Percentiles rank a stretch among this genome's conserved stretches.
These are phyloP conservation scores for Luffa aegyptiaca DNA, from an alignment of 306 rosid species.

Conservation along the genomic window DNA sequence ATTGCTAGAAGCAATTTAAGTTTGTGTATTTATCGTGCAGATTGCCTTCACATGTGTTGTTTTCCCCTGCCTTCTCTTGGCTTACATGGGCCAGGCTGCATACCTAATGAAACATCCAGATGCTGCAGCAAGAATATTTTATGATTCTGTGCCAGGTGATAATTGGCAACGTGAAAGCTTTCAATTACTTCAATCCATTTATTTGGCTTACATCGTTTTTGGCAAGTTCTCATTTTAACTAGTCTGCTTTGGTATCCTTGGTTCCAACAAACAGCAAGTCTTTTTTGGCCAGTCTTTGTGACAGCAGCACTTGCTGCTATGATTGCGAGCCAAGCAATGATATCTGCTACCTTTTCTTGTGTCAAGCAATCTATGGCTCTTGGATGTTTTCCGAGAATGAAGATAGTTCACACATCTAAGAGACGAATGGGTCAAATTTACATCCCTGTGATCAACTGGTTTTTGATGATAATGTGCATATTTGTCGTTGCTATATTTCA, in stretches of 20 bases:
- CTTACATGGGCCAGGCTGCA: slow-evolving; percentile 98
- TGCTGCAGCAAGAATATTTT: slow-evolving; percentile 48
- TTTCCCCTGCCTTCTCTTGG: slow-evolving; percentile 89
- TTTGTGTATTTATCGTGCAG: slow-evolving; percentile 27
- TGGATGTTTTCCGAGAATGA: slow-evolving; percentile 96
- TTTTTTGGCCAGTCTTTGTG: slow-evolving; percentile 94
- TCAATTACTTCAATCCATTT: slow-evolving; percentile 3
- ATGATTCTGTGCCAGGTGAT: slow-evolving; percentile 85
- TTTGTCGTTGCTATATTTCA: slow-evolving; percentile 66
- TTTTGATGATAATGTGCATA: slow-evolving; percentile 87
- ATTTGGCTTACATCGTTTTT: neutral
- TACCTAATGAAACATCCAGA: slow-evolving; percentile 49
- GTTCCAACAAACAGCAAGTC: slow-evolving; percentile 39
- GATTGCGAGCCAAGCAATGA: slow-evolving; percentile 99
- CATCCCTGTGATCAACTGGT: slow-evolving; percentile 85
- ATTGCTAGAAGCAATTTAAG: neutral
- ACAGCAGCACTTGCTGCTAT: slow-evolving; percentile 89
- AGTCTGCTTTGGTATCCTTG: neutral
- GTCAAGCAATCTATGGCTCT: slow-evolving; percentile 97
- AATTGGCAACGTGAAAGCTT: slow-evolving; percentile 10
- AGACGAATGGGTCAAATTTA: slow-evolving; percentile 88
- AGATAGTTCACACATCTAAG: slow-evolving; percentile 89
- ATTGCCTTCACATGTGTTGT: slow-evolving; percentile 82
- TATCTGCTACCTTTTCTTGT: slow-evolving; percentile 96
- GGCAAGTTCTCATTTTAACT: neutral